Base-by-base conservation (phyloP, 2,329 filamentous ascomycete genomes). In the Epichloe baconii region DNA sequence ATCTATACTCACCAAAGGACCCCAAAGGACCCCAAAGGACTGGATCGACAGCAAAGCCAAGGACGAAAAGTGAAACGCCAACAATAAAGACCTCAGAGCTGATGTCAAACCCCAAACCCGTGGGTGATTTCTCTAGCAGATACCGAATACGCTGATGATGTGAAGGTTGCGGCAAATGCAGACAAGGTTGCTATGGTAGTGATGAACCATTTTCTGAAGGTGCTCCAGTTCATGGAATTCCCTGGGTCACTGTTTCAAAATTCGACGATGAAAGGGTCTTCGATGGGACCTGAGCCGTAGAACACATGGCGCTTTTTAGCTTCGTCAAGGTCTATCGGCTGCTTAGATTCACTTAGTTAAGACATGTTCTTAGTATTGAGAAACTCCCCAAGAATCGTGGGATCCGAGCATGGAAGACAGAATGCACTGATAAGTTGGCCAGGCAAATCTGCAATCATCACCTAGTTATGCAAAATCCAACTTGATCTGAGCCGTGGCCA, bases 11-110 rank as follows among this genome's bases (percentile, higher is more conserved):
- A 11, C 26, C 23, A 83, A 59, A 3, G 79, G 79, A 5, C 79
- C 80, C 26, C 23, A 83, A 59, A 3, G 79, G 79, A 5, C 79
- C 80, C 74, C 79, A 83, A 1, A 83, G 57, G 14, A 80, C 61
- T 1, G 78, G 78, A 1, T 77, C 77, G 51, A 80, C 67, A 19
- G 67, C 68, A 50, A 80, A 80, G 4, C 77, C 77, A 3, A 80
- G 57, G 5, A 81, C 77, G 61, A 79, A 81, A 1, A 81, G 66
- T 3, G 78, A 79, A 14, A 83, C 68, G 10, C 79, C 79, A 11
- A 91, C 63, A 4, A 87, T 91, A 21, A 83, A 85, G n/a, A 91
- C 75, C 41, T 85, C 69, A 48, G 76, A 74, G 0, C 83, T 83
- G 55, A 76, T 75, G 54, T 76, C 67, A 58, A 94, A 90, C 54